Percentiles rank a stretch among this genome's conserved stretches.
These are phyloP conservation scores for Phytopythium sindhum DNA, from an alignment of 352 stramenopile genomes.

Conservation along the genomic window DNA sequence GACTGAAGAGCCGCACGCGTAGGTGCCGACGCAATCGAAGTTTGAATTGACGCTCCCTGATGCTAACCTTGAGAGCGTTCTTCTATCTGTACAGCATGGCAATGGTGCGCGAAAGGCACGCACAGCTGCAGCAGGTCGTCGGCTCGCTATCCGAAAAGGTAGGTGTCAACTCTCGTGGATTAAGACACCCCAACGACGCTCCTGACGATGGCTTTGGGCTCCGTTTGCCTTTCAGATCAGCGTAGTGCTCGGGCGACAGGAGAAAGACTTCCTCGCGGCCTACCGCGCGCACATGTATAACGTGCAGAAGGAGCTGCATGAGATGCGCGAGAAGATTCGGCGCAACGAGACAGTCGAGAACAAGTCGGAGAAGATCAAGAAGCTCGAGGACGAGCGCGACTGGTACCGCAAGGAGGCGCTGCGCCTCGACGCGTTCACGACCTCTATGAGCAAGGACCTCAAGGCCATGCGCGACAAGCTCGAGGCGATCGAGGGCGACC, in stretches of 20 bases:
- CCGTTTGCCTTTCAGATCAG: slow-evolving; percentile 52
- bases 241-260: slow-evolving; percentile 86
- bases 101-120: slow-evolving; percentile 73
- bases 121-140: slow-evolving; percentile 77
- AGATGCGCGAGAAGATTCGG: slow-evolving; percentile 87
- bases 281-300: slow-evolving; percentile 96
- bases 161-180: background rate
- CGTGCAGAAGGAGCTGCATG: slow-evolving; percentile 92
- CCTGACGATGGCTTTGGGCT: background rate
- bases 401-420: slow-evolving; percentile 92
- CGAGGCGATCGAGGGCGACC: slow-evolving; percentile 88
- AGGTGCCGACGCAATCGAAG: background rate
- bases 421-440: slow-evolving; percentile 88
- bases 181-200: background rate
- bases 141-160: slow-evolving; percentile 82
- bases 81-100: slow-evolving; percentile 51
- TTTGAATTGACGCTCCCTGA: background rate
- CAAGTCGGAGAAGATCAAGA: slow-evolving; percentile 90
- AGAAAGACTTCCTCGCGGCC: slow-evolving; percentile 91
- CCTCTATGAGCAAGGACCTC: slow-evolving; percentile 90
- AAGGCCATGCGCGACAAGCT: slow-evolving; percentile 92
- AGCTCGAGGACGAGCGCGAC: slow-evolving; percentile 92
- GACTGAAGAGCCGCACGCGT: slow-evolving; percentile 49
- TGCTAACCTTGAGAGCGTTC: background rate
- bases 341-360: slow-evolving; percentile 87